Evolutionary conservation across 345 rosid genomes (phyloP), one percentile per base, ranked within the genome.

Genomic region (Pseudoturritis turrita): DNA sequence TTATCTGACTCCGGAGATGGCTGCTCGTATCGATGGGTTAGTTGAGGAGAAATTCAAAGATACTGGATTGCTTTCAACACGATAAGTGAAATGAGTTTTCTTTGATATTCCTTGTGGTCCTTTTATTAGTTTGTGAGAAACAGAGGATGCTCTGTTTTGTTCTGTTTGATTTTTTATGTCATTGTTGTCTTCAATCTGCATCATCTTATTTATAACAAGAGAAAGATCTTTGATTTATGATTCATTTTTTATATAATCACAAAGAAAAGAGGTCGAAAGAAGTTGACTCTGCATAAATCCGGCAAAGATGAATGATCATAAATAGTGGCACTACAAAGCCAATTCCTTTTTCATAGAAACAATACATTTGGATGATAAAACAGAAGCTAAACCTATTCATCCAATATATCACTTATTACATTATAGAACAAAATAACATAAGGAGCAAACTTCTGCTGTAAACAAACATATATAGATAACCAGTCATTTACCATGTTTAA

Each of bases 11-110:
- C 19, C 19, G 7, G 47, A 43, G 47, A 43, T 43, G 47, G 47
- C 47, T 43, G 47, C 47, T 43, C 15, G 15, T 14, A 15, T 14
- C n/a, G n/a, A n/a, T n/a, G n/a, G n/a, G n/a, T n/a, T n/a, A n/a
- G 66, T 67, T 13, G 78, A 65, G 7, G 76, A 78, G 54, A 78
- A 76, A 12, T 64, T 83, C 14, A 55, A 47, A 18, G 80, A 79
- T 2, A 60, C 78, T 26, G 82, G 84, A 17, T 68, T 81, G 56
- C 45, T 71, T 25, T 65, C 63, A 64, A 29, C 70, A 62, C 35
- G 64, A 68, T 51, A 17, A 36, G 5, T 75, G 60, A 75, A 39
- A 18, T 51, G 11, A 14, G 23, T 15, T 57, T 10, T 35, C 41
- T 49, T 35, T 63, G 40, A 43, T 25, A 25, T 2, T 21, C 26